Base-by-base conservation (phyloP, 2,329 filamentous ascomycete genomes). In the Bimuria novae-zelandiae region DNA sequence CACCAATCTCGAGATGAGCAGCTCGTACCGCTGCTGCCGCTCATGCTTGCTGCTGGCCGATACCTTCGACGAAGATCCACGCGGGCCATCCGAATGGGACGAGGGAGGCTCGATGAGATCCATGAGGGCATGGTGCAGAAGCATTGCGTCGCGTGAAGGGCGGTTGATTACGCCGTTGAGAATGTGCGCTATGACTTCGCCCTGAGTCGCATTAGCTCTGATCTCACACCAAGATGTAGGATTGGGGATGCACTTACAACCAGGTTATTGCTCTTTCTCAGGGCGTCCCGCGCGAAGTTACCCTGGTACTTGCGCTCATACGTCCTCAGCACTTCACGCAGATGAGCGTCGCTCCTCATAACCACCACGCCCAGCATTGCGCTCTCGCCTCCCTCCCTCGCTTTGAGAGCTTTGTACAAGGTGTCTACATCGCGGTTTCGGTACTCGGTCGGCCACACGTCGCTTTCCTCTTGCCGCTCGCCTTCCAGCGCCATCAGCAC, bases 141-240 rank as follows among this genome's bases (percentile, higher is more conserved):
- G 86, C 32, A 97, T 82, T 3, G 93, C 91, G 73, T 97, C 94
- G 50, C 94, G 90, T 57, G 96, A 91, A 5, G 94, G 92, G 54
- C 89, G 89, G 77, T 97, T 97, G 78, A 97, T 96, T 52, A 96
- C 87, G 66, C 94, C 94, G 76, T 97, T 97, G 68, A 99, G 87
- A 63, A 97, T 90, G 75, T 97, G 94, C 0, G 92, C 90, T 32
- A 97, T 85, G 17, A 96, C 86, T 77, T 99, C 94, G 59, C 94
- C 94, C 92, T 97, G 62, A 7, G 12, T 6, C 11, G 8, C 4
- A 23, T 41, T 3, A 45, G 49, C 14, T 14, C 27, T 10, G 11
- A 19, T 23, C 25, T 14, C 4, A 21, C 16, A 14, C 21, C 6
- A 17, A n/a, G 7, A 45, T 7, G 17, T 27, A 12, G 10, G 12